These are phyloP conservation scores for Achaetomium macrosporum DNA, from an alignment of 2,329 filamentous ascomycete species.

Conservation along the genomic window DNA sequence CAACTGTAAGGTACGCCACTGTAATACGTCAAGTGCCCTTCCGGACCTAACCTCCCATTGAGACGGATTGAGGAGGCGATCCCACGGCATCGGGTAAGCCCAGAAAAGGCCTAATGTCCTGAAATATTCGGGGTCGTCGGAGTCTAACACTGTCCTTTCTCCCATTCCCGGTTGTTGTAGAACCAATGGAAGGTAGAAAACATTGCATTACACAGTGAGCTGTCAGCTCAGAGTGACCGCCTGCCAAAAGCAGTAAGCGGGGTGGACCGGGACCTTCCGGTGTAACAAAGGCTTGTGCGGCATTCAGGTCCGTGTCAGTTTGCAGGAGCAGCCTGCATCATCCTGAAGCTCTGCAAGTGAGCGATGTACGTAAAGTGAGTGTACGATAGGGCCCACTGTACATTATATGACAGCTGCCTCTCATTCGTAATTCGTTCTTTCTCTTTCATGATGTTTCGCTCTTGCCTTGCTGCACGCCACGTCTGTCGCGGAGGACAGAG, in stretches of 20 bases:
- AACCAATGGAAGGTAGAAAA: too few species aligned
- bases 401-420: slow-evolving; percentile 9
- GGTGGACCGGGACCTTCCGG: not conserved
- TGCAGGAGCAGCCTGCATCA: too few species aligned
- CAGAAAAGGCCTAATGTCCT: too few species aligned
- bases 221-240: slow-evolving; percentile 11
- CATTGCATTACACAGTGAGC: too few species aligned
- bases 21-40: too few species aligned
- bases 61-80: too few species aligned
- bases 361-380: slow-evolving; percentile 13
- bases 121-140: too few species aligned
- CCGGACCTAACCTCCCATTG: too few species aligned
- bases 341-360: slow-evolving; percentile 7
- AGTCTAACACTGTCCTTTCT: too few species aligned
- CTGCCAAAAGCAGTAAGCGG: slow-evolving; percentile 14
- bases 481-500: slow-evolving; percentile 20
- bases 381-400: slow-evolving; percentile 24
- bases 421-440: slow-evolving; percentile 8
- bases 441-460: slow-evolving; percentile 22
- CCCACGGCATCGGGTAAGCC: too few species aligned
- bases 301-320: not conserved
- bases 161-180: too few species aligned
- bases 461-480: slow-evolving; percentile 16
- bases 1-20: too few species aligned
- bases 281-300: not conserved